These are phyloP conservation scores for Hypoxylon sp. DNA, from an alignment of 2,329 filamentous ascomycete species.

Conservation along the genomic window DNA sequence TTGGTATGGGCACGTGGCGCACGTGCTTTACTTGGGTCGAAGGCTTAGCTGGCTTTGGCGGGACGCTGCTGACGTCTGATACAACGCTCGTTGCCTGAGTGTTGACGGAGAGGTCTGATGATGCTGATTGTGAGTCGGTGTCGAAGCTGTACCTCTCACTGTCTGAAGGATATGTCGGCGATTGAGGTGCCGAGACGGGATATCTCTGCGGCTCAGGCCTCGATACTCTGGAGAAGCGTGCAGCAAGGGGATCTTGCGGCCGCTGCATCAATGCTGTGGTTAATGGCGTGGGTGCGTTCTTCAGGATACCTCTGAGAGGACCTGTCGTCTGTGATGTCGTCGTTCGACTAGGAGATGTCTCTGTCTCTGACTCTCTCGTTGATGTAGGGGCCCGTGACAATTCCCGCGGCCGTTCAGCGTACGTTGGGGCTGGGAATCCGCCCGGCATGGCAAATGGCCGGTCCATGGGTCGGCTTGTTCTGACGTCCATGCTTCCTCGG, in stretches of 20 bases:
- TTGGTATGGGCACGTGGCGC: conserved; percentile 46
- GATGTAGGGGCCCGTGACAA: conserved; percentile 41
- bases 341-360: conserved; percentile 45
- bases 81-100: conserved; percentile 56
- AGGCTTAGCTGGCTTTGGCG: conserved; percentile 41
- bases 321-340: conserved; percentile 37
- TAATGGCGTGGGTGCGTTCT: conserved; percentile 41
- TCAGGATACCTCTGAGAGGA: conserved; percentile 49
- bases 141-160: conserved; percentile 48
- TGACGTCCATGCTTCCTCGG: conserved; percentile 42
- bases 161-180: conserved; percentile 49
- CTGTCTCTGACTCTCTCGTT: conserved; percentile 44
- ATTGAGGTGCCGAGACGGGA: conserved; percentile 43
- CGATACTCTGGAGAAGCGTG: conserved; percentile 49
- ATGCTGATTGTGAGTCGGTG: conserved; percentile 54
- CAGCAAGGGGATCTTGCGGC: conserved; percentile 48
- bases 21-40: conserved; percentile 49
- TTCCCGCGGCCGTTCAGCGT: conserved; percentile 38
- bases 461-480: conserved; percentile 43
- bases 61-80: conserved; percentile 49
- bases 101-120: conserved; percentile 55
- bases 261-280: conserved; percentile 10
- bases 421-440: conserved; percentile 46
- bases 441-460: conserved; percentile 46
- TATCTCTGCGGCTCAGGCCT: conserved; percentile 40